phyloP scores from a whole-genome alignment of 2,329 filamentous ascomycete species.

The Trichophaea hybrida region DNA sequence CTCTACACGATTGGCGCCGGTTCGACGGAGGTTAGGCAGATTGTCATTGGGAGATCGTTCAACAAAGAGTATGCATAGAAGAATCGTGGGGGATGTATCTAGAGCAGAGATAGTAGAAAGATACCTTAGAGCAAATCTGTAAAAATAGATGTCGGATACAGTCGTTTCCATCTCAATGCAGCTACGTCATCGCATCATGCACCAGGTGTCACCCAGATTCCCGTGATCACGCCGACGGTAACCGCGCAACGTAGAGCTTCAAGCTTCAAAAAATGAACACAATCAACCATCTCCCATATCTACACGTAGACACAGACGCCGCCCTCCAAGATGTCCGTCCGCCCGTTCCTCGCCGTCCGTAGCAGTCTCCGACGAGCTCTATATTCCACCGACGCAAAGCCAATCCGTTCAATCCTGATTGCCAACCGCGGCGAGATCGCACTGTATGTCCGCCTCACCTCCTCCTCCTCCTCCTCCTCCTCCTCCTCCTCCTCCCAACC shows the following conservation, averaged over 20 bases:
- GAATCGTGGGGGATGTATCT: no score
- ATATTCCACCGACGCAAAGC: not conserved
- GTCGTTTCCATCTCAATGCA: not conserved
- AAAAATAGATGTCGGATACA: no score
- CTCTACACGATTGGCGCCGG: slow-evolving; percentile 95
- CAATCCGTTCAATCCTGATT: slow-evolving; percentile 52
- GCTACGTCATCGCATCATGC: not conserved
- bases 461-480: not conserved
- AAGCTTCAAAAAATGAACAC: not conserved
- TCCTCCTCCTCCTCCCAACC: not conserved
- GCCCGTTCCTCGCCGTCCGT: not conserved
- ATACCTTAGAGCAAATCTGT: not conserved
- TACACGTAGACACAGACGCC: not conserved
- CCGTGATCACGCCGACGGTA: not conserved
- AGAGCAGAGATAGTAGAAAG: not conserved
- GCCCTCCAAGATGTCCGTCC: not conserved
- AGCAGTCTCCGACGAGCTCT: not conserved
- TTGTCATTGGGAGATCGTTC: slow-evolving; percentile 86
- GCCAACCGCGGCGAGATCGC: slow-evolving; percentile 97
- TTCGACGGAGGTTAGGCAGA: slow-evolving; percentile 81
- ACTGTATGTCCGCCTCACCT: slow-evolving; percentile 33
- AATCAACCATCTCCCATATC: not conserved
- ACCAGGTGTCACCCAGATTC: not conserved
- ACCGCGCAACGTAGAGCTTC: not conserved
- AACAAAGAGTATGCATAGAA: slow-evolving; percentile 54